Conservation (phyloP, 192 early-diverging fungal genomes). For the Haplosporangium gracile region DNA sequence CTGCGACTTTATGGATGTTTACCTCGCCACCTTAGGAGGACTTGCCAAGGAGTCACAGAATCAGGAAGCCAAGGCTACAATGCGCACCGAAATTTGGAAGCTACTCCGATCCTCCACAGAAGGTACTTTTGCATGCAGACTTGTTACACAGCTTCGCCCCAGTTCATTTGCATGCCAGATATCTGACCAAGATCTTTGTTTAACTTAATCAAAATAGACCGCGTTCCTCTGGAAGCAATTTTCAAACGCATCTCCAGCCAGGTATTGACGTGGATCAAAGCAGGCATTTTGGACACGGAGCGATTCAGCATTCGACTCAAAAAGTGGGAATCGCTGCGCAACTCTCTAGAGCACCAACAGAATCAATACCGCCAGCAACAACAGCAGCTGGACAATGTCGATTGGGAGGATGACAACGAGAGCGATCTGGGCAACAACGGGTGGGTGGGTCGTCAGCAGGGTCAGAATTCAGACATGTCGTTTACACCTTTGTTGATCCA, state of each 20-base stretch:
- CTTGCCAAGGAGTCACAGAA: conserved; percentile 23
- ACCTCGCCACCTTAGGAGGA: conserved; percentile 18
- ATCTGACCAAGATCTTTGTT: not conserved
- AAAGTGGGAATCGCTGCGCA: conserved; percentile 18
- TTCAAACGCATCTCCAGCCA: conserved; percentile 20
- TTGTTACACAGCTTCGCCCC: not conserved
- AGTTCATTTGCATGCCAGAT: not conserved
- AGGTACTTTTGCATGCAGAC: conserved; percentile 4
- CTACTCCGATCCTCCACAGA: conserved; percentile 19
- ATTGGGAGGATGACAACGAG: not conserved
- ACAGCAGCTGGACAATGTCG: not conserved
- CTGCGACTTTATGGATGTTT: conserved; percentile 35
- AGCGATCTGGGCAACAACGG: not conserved
- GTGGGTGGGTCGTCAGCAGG: not conserved
- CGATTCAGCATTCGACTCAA: conserved; percentile 25
- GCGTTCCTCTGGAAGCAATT: conserved; percentile 18
- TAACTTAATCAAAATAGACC: not conserved
- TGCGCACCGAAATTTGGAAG: conserved; percentile 23
- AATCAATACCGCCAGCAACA: conserved; percentile 11
- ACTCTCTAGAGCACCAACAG: conserved; percentile 11
- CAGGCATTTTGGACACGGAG: conserved; percentile 30
- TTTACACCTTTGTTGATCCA: conserved; percentile 30
- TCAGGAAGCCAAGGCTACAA: not conserved
- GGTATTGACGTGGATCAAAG: conserved; percentile 19
- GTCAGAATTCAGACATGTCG: not conserved